Evolutionary conservation across 2,329 filamentous ascomycete genomes (phyloP), one percentile per base, ranked within the genome.

Genomic region (Periconia macrospinosa): DNA sequence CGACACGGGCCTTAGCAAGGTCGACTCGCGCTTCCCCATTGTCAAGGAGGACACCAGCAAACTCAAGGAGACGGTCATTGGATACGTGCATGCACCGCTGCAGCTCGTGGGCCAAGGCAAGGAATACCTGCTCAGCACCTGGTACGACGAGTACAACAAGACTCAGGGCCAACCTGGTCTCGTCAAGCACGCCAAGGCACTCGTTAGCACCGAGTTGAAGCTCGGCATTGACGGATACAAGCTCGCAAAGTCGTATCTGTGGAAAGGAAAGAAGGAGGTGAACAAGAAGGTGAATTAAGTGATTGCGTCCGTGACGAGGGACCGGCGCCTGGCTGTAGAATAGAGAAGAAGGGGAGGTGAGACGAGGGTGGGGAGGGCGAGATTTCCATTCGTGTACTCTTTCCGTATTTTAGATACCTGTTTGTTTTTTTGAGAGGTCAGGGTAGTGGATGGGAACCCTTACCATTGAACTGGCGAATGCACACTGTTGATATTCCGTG

Each of bases 1-100:
- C 59, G 73, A 76, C 60, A 62, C 55, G 13, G 66, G 68, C 18
- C 71, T 76, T 49, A 63, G 60, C 27, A 70, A 70, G 41, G 60
- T 76, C 45, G 74, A 76, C 56, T 54, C 63, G 35, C 63, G 62
- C 45, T 71, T 76, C 46, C 74, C 74, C 49, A 74, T 75, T 42
- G 78, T 81, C 59, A 81, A 79, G 71, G 76, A 81, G 59, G 75
- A 81, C 58, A 81, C 78, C 1, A 57, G 63, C 53, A 79, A 75
- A 58, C 64, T 76, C 49, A 73, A 70, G 64, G 63, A 68, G 53
- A 63, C 52, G 11, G 65, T 68, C 14, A 7, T 50, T 10, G 53
- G 50, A 35, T 59, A 67, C 19, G 72, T 68, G 0, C 62, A 61
- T 50, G 55, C 69, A 30, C 73, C 73, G 19, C 49, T 69, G n/a